Evolutionary conservation across 495 filamentous ascomycete species (phyloP).

Genomic region (Podospora australis): DNA sequence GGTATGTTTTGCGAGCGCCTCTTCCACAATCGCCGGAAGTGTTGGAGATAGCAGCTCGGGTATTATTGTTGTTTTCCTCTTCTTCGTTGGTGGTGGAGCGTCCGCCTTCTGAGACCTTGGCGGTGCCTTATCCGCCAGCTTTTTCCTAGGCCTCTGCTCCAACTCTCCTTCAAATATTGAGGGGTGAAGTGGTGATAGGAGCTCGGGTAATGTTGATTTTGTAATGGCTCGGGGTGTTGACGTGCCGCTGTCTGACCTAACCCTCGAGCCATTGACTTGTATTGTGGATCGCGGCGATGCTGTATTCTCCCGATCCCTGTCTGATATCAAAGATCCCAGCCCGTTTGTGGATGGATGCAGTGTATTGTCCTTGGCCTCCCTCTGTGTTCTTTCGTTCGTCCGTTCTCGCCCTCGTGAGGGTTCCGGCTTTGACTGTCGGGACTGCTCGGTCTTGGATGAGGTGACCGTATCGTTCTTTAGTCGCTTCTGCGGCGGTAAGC

Average conservation of each 20-base stretch:
- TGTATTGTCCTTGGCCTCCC: slow-evolving; percentile 17
- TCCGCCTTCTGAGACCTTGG: slow-evolving; percentile 18
- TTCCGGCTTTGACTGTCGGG: slow-evolving; percentile 21
- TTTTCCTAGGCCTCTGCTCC: slow-evolving; percentile 22
- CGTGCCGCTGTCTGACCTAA: slow-evolving; percentile 24
- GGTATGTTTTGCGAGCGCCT: slow-evolving; percentile 33
- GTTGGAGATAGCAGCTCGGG: slow-evolving; percentile 43
- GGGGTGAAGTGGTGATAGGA: slow-evolving; percentile 39
- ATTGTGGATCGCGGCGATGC: slow-evolving; percentile 33
- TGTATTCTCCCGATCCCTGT: slow-evolving; percentile 26
- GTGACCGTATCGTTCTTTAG: slow-evolving; percentile 26
- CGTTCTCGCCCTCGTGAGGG: slow-evolving; percentile 16
- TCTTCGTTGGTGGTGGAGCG: slow-evolving; percentile 23
- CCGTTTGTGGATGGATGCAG: slow-evolving; percentile 31
- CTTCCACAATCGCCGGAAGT: slow-evolving; percentile 38
- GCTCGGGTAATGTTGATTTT: slow-evolving; percentile 28
- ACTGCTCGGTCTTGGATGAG: slow-evolving; percentile 18
- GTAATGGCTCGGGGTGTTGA: slow-evolving; percentile 25
- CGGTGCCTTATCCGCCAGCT: slow-evolving; percentile 27
- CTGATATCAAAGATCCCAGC: slow-evolving; percentile 16
- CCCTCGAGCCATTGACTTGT: slow-evolving; percentile 40
- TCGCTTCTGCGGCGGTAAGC: slow-evolving; percentile 32
- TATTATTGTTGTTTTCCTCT: slow-evolving; percentile 26
- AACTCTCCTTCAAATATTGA: slow-evolving; percentile 26
- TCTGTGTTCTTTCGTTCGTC: slow-evolving; percentile 23